Evolutionary conservation across 2,329 filamentous ascomycete genomes (phyloP), one percentile per base, ranked within the genome.

Genomic region (Zymoseptoria pseudotritici): DNA sequence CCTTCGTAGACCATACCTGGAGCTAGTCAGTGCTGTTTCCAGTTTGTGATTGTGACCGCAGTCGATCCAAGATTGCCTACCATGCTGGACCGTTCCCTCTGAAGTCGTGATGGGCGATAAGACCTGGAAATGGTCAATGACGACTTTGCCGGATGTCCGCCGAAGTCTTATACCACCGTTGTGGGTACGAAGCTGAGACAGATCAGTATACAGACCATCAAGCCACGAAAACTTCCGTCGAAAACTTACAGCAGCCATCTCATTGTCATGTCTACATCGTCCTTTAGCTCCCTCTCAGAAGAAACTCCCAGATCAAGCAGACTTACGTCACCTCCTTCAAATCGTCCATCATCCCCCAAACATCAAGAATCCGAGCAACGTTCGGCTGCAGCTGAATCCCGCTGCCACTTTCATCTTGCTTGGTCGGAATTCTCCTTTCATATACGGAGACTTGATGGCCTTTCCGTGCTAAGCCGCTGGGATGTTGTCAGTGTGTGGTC

Each of bases 301-400:
- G n/a, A n/a, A n/a, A n/a, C 26, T 29, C 26, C 26, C 26, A 29
- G 9, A 29, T 9, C 17, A 36, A 31, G 4, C 22, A 24, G 6
- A n/a, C 59, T 51, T 20, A 61, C 21, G 49, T 58, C 59, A 20
- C 46, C 52, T 36, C 42, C 26, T 11, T 52, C 21, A 24, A 56
- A 56, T 11, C 31, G 24, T 26, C 52, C 24, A 17, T 22, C 51
- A 51, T 51, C 2, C 51, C 51, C 57, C 57, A 62, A 29, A 54
- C 52, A 46, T 62, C 46, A 2, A 62, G 57, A 20, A 58, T 58
- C 8, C 53, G 50, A 24, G 53, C 46, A 17, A 56, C 58, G 54
- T 62, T 62, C 2, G 60, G 60, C 53, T 59, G 55, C 21, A 62
- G 53, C 29, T 58, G 54, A 19, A 62, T 62, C 6, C 55, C 60